Evolutionary conservation across 164 flowering plant genomes (phyloP).

Genomic region (Aristolochia fimbriata): DNA sequence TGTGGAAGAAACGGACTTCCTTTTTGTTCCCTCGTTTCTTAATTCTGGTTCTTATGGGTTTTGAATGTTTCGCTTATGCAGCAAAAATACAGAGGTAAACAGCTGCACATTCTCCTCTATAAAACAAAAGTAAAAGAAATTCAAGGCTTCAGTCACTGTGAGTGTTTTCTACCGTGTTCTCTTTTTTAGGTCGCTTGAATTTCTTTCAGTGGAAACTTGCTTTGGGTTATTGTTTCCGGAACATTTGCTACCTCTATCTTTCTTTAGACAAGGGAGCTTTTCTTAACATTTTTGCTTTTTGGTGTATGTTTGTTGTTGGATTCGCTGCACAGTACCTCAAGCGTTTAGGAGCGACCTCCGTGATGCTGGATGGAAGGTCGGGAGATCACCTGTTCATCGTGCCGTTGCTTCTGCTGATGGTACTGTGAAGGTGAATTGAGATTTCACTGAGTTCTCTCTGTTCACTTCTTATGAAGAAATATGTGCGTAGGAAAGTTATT

Average conservation of each 20-base stretch:
- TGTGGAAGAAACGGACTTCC: background rate
- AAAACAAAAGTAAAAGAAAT: conserved; percentile 71
- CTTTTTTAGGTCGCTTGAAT: background rate
- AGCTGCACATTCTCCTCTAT: conserved; percentile 74
- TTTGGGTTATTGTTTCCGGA: too few species aligned
- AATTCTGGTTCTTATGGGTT: background rate
- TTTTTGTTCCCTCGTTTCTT: background rate
- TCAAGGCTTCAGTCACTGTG: conserved; percentile 67
- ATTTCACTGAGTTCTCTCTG: background rate
- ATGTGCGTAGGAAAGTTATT: background rate
- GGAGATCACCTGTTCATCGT: conserved; percentile 65
- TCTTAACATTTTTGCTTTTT: background rate
- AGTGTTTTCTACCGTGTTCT: conserved; percentile 18
- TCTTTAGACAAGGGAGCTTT: too few species aligned
- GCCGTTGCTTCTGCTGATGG: conserved; percentile 88
- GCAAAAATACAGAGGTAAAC: conserved; percentile 90
- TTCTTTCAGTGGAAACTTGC: background rate
- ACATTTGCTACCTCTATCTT: too few species aligned
- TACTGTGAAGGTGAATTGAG: conserved; percentile 57
- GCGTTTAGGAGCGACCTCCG: conserved; percentile 69
- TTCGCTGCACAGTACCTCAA: conserved; percentile 53
- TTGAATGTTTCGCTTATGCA: conserved; percentile 5
- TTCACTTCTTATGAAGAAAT: background rate
- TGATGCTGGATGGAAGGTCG: conserved; percentile 88
- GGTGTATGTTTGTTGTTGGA: background rate